phyloP scores from a whole-genome alignment of 2,329 filamentous ascomycete species.

The Volutella citrinella region DNA sequence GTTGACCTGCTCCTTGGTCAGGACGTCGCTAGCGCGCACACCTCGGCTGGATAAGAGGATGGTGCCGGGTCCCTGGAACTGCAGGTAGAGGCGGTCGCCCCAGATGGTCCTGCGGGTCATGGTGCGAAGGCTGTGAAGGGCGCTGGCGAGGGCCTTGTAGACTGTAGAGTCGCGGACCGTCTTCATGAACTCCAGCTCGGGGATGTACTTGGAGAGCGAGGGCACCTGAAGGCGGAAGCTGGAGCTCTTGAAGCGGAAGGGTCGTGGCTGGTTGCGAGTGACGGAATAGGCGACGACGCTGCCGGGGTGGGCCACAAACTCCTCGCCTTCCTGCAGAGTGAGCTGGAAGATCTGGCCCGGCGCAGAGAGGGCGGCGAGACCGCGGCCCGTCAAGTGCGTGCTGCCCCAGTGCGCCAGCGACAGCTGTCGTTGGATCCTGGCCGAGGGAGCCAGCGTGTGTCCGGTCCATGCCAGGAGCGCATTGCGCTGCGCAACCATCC shows the following conservation, averaged over 20 bases:
- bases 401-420: slow-evolving; percentile 88
- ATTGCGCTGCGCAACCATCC: slow-evolving; percentile 85
- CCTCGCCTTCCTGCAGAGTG: slow-evolving; percentile 75
- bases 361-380: slow-evolving; percentile 78
- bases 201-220: slow-evolving; percentile 60
- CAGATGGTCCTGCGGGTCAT: slow-evolving; percentile 79
- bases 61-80: slow-evolving; percentile 82
- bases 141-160: slow-evolving; percentile 67
- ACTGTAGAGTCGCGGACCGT: slow-evolving; percentile 67
- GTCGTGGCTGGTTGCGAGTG: slow-evolving; percentile 67
- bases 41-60: slow-evolving; percentile 88
- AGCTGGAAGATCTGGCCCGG: slow-evolving; percentile 89
- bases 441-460: slow-evolving; percentile 73
- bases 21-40: slow-evolving; percentile 70
- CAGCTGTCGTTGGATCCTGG: slow-evolving; percentile 71
- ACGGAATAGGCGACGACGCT: slow-evolving; percentile 90
- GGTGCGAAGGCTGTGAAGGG: slow-evolving; percentile 69
- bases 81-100: slow-evolving; percentile 90
- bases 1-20: slow-evolving; percentile 77
- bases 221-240: slow-evolving; percentile 79
- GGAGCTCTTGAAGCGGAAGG: slow-evolving; percentile 81
- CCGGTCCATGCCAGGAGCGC: slow-evolving; percentile 96
- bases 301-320: slow-evolving; percentile 86
- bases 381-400: slow-evolving; percentile 82
- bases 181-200: slow-evolving; percentile 69